Evolutionary conservation across 192 early-diverging fungal genomes (phyloP), one percentile per base, ranked within the genome.

Genomic region (Podila horticola): DNA sequence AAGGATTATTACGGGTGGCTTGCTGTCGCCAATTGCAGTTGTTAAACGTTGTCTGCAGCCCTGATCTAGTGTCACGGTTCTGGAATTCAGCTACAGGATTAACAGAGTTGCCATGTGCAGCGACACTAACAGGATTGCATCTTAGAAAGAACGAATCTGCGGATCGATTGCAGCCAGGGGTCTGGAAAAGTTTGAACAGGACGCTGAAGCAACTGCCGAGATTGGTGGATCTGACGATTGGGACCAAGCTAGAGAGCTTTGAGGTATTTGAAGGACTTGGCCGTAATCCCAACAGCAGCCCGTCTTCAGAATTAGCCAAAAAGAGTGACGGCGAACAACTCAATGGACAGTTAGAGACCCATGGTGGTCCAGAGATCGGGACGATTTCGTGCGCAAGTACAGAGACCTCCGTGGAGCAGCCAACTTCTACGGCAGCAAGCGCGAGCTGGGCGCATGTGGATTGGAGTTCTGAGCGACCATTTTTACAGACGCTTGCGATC

Each of bases 181-280:
- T 51, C 2, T 15, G 61, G 62, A 17, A 55, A 13, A 29, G 20
- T 24, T 26, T 75, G 51, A 69, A 75, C 48, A 24, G 49, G 4
- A 75, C 67, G 2, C 26, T 75, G 41, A 63, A 52, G 24, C 74
- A 75, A 41, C 48, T 75, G 36, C 67, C 74, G 17, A 52, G 62
- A 4, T 55, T 75, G 41, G 67, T 69, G 19, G 74, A 75, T 31
- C 62, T 75, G 55, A 69, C 67, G 24, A 63, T 75, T 34, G 67
- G 34, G 2, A 48, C 62, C 13, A 63, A 58, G 26, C 19, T 75
- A 12, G 50, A 69, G 33, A 67, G 68, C 31, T 64, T 64, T 59
- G 51, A 30, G 12, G 50, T 75, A 2, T 64, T 75, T 34, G 66
- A 75, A 15, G 74, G 66, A 13, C 38, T 75, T 60, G 74, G 74